Percentiles rank a stretch among this genome's conserved stretches.
Conservation (phyloP, 2,329 filamentous ascomycete genomes). For the Byssothecium circinans region DNA sequence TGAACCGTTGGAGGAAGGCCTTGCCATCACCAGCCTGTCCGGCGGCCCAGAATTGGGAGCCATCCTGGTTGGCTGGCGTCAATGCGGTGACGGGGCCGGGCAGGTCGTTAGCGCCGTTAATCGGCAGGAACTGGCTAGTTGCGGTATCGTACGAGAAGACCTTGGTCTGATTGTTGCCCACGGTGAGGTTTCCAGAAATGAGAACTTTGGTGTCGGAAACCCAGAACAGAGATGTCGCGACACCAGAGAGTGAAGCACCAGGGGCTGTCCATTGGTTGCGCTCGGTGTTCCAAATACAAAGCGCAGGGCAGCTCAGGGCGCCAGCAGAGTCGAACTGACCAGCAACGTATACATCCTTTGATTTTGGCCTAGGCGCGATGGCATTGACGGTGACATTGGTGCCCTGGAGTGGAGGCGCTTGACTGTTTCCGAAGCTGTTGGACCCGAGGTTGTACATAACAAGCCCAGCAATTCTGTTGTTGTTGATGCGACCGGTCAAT, state of each 20-base stretch:
- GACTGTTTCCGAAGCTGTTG: conserved; percentile 62
- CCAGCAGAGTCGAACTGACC: conserved; percentile 84
- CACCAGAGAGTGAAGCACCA: conserved; percentile 70
- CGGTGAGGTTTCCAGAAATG: conserved; percentile 73
- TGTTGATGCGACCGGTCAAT: conserved; percentile 70
- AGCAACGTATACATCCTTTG: conserved; percentile 78
- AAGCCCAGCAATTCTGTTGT: conserved; percentile 68
- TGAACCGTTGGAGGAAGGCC: conserved; percentile 79
- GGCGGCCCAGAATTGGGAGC: conserved; percentile 77
- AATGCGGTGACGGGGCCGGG: conserved; percentile 81
- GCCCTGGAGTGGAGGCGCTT: conserved; percentile 76
- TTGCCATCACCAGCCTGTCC: conserved; percentile 70
- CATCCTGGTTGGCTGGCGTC: conserved; percentile 70
- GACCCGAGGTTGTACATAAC: conserved; percentile 75
- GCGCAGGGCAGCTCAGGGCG: conserved; percentile 74
- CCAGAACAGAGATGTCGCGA: conserved; percentile 76
- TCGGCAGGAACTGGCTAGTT: conserved; percentile 65
- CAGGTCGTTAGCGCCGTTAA: conserved; percentile 64
- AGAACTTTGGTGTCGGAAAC: conserved; percentile 70
- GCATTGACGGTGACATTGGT: conserved; percentile 71
- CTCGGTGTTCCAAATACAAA: conserved; percentile 77
- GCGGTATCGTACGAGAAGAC: conserved; percentile 75
- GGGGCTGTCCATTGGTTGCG: conserved; percentile 78
- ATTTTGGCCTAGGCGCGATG: conserved; percentile 71
- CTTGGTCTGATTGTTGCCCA: conserved; percentile 66